These are phyloP conservation scores for Linaria vulgaris DNA, from an alignment of 257 asterid genomes.

Conservation along the genomic window DNA sequence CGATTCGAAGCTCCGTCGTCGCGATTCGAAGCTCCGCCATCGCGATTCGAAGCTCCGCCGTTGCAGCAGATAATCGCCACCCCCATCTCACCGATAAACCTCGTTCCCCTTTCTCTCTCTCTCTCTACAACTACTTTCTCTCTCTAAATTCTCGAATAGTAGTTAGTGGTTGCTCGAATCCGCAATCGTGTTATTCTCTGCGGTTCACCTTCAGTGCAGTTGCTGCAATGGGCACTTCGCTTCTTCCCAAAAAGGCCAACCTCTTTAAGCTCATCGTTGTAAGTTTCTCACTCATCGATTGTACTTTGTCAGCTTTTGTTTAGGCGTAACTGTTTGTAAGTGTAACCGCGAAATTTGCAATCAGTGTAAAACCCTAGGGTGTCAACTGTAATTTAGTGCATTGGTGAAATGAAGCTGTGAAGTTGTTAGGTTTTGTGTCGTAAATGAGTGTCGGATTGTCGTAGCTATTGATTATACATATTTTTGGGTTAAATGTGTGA, in stretches of 20 bases:
- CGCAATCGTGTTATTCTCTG: constrained; percentile 21
- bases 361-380: constrained; percentile 43
- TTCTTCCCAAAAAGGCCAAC: constrained; percentile 97
- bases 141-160: constrained; percentile 23
- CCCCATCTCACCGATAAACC: constrained; percentile 35
- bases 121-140: too few species aligned
- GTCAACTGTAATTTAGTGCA: too few species aligned
- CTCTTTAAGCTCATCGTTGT: constrained; percentile 98
- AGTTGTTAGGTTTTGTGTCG: too few species aligned
- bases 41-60: too few species aligned
- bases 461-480: too few species aligned
- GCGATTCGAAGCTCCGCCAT: too few species aligned
- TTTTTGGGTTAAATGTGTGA: too few species aligned
- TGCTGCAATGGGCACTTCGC: constrained; percentile 80
- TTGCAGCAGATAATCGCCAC: constrained; percentile 90
- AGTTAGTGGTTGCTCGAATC: constrained; percentile 1
- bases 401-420: constrained; percentile 4
- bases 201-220: constrained; percentile 21
- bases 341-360: constrained; percentile 12
- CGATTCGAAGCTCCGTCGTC: too few species aligned
- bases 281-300: constrained; percentile 38
- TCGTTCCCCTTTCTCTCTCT: constrained; percentile 19
- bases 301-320: constrained; percentile 18
- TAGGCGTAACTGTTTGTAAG: background rate
- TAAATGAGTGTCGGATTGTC: too few species aligned